These are phyloP conservation scores for Gardenia jasminoides DNA, from an alignment of 257 asterid species.

Conservation along the genomic window DNA sequence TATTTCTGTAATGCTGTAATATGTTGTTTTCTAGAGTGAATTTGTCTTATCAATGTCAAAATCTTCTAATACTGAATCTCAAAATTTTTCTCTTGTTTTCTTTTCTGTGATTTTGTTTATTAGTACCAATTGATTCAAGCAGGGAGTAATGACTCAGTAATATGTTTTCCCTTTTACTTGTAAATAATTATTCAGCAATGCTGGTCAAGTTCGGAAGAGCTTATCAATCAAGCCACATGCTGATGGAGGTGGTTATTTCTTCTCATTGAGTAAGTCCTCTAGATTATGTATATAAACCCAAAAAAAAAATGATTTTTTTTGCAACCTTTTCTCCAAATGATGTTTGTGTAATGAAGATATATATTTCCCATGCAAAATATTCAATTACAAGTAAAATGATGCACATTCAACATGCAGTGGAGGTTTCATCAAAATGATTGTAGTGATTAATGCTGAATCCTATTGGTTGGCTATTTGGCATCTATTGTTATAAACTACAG, in stretches of 20 bases:
- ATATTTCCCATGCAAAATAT: not conserved
- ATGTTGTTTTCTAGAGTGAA: not conserved
- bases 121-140: not conserved
- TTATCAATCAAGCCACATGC: constrained; percentile 71
- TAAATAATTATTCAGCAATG: constrained; percentile 48
- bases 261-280: constrained; percentile 64
- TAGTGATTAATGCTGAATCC: not conserved
- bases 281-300: not conserved
- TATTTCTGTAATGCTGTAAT: constrained; percentile 7
- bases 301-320: not conserved
- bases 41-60: not conserved
- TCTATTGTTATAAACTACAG: no score
- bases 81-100: not conserved
- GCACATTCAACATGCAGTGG: not conserved
- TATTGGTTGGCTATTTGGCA: not conserved
- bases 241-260: constrained; percentile 78
- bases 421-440: not conserved
- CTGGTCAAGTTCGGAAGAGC: constrained; percentile 90
- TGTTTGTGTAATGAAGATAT: not conserved
- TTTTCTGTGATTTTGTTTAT: not conserved
- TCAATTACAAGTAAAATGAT: not conserved
- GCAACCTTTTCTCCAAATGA: not conserved
- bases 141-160: not conserved
- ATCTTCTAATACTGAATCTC: not conserved
- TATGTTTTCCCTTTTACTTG: not conserved